A percentile compares a stretch with the other conserved stretches of the same genome.
Conservation (phyloP, 176 grass and related monocot genomes). For the Musa schizocarpa region DNA sequence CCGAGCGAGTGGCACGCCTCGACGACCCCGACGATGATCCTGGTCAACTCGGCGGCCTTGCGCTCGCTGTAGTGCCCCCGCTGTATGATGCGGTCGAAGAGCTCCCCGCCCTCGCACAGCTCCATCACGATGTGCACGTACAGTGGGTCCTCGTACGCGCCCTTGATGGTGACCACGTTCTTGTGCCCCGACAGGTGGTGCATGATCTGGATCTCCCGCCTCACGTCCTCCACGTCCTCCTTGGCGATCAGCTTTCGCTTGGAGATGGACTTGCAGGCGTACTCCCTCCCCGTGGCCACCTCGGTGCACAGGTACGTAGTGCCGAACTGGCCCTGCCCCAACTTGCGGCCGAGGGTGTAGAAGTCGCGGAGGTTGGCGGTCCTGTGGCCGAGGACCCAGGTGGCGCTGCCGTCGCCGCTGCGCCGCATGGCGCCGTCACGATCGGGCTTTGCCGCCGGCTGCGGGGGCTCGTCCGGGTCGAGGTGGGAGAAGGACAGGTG, state of each 20-base stretch:
- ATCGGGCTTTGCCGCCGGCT: slow-evolving; percentile 8
- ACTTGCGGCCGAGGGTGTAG: neutral
- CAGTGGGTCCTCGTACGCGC: neutral
- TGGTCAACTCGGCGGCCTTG: neutral
- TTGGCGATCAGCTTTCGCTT: neutral
- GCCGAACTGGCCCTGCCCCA: slow-evolving; percentile 6
- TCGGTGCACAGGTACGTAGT: slow-evolving; percentile 5
- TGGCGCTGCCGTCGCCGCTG: slow-evolving; percentile 27
- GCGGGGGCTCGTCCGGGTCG: neutral
- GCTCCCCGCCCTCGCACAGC: neutral
- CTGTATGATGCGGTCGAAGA: neutral
- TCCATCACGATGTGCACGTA: slow-evolving; percentile 1
- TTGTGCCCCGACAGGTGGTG: neutral
- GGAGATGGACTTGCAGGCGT: neutral
- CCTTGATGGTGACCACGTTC: neutral
- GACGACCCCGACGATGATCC: neutral
- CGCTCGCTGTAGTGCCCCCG: neutral
- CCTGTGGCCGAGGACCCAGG: slow-evolving; percentile 38
- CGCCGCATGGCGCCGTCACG: slow-evolving; percentile 32
- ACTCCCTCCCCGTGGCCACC: neutral
- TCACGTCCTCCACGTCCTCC: neutral
- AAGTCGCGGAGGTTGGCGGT: slow-evolving; percentile 2
- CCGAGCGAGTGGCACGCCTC: neutral
- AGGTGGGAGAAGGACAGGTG: neutral
- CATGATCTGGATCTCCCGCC: slow-evolving; percentile 1